Percentiles rank a stretch among this genome's conserved stretches.
These are phyloP conservation scores for Singerocomus rubriflavus DNA, from an alignment of 1,284 basidiomycete species.

Conservation along the genomic window DNA sequence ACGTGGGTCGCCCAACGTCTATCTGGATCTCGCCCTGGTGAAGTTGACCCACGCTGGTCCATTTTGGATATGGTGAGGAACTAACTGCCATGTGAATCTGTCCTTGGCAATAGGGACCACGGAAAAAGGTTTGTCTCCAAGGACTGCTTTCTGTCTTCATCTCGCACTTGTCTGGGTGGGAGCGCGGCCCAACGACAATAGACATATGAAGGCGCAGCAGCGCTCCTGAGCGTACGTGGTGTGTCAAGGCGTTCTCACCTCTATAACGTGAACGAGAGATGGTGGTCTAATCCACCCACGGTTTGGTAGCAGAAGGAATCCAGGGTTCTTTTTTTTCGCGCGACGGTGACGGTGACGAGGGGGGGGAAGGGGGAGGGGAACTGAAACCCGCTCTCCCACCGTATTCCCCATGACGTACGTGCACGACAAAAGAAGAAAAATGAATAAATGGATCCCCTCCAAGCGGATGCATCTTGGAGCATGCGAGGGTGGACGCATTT, in stretches of 20 bases:
- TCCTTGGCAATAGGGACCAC: neutral
- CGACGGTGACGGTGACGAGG: neutral
- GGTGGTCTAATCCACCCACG: neutral
- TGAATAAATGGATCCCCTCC: no score
- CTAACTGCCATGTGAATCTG: neutral
- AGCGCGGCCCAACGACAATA: neutral
- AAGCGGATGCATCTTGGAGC: no score
- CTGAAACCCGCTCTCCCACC: neutral
- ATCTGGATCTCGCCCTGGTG: neutral
- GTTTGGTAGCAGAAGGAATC: neutral
- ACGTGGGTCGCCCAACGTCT: neutral
- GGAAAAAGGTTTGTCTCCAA: neutral
- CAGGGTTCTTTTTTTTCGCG: neutral
- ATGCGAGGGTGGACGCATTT: no score
- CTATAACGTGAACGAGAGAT: neutral
- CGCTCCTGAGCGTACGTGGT: neutral
- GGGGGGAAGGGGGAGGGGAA: no score
- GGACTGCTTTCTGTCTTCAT: neutral
- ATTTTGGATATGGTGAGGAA: no score
- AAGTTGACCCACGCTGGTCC: no score
- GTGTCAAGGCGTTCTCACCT: neutral
- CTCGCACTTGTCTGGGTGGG: neutral
- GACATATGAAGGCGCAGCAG: neutral
- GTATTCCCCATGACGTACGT: neutral
- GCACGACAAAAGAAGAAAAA: no score